A percentile compares a stretch with the other conserved stretches of the same genome.
phyloP scores from a whole-genome alignment of 2,329 filamentous ascomycete species.

The Chaetomiaceae sp. region DNA sequence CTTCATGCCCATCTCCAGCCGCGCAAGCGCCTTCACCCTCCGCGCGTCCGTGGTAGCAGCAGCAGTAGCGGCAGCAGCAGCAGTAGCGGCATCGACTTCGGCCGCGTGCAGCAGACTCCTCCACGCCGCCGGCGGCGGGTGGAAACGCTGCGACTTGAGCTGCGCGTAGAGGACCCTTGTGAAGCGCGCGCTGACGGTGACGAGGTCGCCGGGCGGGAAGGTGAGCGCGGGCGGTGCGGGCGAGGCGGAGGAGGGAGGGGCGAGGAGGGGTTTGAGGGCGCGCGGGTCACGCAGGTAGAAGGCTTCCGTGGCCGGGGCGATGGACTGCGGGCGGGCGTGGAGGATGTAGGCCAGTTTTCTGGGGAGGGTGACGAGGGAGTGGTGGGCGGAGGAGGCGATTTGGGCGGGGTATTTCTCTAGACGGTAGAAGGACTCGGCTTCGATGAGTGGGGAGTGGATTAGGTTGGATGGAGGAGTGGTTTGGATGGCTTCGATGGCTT shows the following conservation, averaged over 20 bases:
- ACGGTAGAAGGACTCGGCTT: slow-evolving; percentile 87
- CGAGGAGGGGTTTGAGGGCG: slow-evolving; percentile 63
- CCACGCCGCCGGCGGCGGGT: slow-evolving; percentile 54
- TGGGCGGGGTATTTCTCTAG: slow-evolving; percentile 77
- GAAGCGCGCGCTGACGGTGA: slow-evolving; percentile 74
- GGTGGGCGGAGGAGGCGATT: slow-evolving; percentile 71
- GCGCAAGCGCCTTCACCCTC: slow-evolving; percentile 32
- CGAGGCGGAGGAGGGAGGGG: slow-evolving; percentile 39
- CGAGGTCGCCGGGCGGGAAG: slow-evolving; percentile 75
- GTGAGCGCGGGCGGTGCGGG: slow-evolving; percentile 36
- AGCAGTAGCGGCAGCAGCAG: neutral
- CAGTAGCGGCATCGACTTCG: slow-evolving; percentile 23
- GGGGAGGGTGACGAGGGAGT: slow-evolving; percentile 68
- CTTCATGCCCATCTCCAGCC: slow-evolving; percentile 79
- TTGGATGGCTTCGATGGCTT: slow-evolving; percentile 60
- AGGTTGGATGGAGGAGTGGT: slow-evolving; percentile 53
- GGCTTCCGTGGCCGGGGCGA: slow-evolving; percentile 80
- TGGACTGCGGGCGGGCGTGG: slow-evolving; percentile 66
- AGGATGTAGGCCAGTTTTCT: slow-evolving; percentile 77
- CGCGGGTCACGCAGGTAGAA: slow-evolving; percentile 89
- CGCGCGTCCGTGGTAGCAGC: neutral
- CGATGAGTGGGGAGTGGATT: slow-evolving; percentile 67
- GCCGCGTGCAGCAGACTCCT: slow-evolving; percentile 33
- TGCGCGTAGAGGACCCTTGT: slow-evolving; percentile 90
- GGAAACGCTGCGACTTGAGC: slow-evolving; percentile 77